Evolutionary conservation across 805 yeast genomes (phyloP).

Genomic region (Sugiyamaella lignohabitans): DNA sequence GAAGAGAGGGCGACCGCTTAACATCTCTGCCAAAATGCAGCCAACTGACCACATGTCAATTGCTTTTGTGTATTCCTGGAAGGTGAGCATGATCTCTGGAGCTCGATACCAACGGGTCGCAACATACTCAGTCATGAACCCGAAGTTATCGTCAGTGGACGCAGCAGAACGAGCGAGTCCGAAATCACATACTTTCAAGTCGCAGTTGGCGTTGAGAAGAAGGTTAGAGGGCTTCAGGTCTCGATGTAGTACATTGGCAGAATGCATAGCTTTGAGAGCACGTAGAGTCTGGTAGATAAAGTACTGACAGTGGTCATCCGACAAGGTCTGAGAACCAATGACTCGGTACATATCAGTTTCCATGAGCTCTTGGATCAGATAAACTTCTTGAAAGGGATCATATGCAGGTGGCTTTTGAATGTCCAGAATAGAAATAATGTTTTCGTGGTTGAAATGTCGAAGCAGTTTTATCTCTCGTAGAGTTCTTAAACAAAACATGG

Average conservation of each 20-base stretch:
- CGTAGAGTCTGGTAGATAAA: conserved; percentile 86
- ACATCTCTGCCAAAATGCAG: conserved; percentile 87
- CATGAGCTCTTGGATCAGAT: conserved; percentile 79
- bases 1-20: conserved; percentile 79
- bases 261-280: conserved; percentile 84
- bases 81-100: conserved; percentile 94
- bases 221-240: conserved; percentile 88
- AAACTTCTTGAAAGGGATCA: conserved; percentile 78
- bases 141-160: conserved; percentile 54
- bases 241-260: conserved; percentile 90
- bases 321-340: conserved; percentile 77
- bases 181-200: conserved; percentile 88
- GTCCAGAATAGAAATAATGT: conserved; percentile 82
- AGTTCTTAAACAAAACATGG: conserved; percentile 84
- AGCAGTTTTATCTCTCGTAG: conserved; percentile 81
- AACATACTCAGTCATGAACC: conserved; percentile 92
- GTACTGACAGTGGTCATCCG: conserved; percentile 92
- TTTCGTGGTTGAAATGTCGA: conserved; percentile 89
- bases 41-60: conserved; percentile 98
- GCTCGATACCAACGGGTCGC: conserved; percentile 98
- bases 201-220: conserved; percentile 85
- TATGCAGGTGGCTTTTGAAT: conserved; percentile 76
- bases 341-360: conserved; percentile 98
- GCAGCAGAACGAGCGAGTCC: conserved; percentile 73
- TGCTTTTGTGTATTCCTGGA: conserved; percentile 88